Evolutionary conservation across 192 early-diverging fungal genomes (phyloP).

Genomic region (Backusella circina): DNA sequence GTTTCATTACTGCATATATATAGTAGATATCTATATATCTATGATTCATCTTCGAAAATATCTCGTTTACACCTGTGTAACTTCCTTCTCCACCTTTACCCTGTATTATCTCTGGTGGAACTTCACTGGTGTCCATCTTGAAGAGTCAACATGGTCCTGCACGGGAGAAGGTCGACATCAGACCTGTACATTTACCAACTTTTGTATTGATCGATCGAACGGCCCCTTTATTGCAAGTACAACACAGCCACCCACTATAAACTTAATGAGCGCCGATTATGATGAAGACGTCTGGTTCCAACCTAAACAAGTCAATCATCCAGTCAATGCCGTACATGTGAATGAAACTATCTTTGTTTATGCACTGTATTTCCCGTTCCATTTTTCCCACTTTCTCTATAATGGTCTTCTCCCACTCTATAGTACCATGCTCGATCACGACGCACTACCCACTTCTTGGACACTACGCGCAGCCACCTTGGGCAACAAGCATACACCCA

Average conservation of each 20-base stretch:
- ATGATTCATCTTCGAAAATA: not conserved
- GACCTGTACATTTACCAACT: slow-evolving; percentile 29
- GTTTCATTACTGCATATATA: too few relatives aligned
- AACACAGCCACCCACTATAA: slow-evolving; percentile 9
- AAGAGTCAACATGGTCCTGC: slow-evolving; percentile 5
- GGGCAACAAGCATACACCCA: slow-evolving; percentile 8
- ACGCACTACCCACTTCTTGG: slow-evolving; percentile 10
- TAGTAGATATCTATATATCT: too few relatives aligned
- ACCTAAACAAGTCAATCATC: not conserved
- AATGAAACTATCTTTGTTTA: slow-evolving; percentile 42
- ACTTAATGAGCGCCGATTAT: slow-evolving; percentile 11
- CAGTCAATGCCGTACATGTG: slow-evolving; percentile 12
- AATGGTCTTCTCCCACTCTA: slow-evolving; percentile 47
- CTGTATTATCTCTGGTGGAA: not conserved
- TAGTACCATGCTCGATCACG: slow-evolving; percentile 28
- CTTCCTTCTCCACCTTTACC: not conserved
- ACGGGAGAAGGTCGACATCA: slow-evolving; percentile 11
- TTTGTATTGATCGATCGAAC: slow-evolving; percentile 27
- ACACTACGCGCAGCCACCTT: slow-evolving; percentile 20
- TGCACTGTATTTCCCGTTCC: slow-evolving; percentile 37
- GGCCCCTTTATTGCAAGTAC: slow-evolving; percentile 15
- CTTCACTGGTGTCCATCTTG: not conserved
- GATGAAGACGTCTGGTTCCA: slow-evolving; percentile 19
- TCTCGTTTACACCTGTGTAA: not conserved
- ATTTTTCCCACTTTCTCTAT: slow-evolving; percentile 44